phyloP scores from a whole-genome alignment of 257 asterid species.

The Nicotiana sylvestris region DNA sequence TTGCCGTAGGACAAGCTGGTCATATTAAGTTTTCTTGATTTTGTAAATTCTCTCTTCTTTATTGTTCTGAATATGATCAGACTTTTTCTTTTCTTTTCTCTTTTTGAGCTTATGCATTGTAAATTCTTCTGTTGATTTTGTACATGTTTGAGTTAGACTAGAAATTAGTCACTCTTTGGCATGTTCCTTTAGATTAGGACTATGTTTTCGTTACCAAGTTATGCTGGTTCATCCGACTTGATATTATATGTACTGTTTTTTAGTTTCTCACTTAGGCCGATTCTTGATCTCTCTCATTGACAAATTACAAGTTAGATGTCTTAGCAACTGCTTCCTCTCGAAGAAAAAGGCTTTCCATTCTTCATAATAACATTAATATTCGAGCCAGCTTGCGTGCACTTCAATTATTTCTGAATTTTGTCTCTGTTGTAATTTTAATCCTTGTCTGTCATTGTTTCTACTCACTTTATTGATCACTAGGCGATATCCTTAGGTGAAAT shows the following conservation, averaged over 20 bases:
- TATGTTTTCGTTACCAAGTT: not conserved
- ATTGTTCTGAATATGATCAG: not conserved
- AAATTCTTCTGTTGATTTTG: slow-evolving; percentile 1
- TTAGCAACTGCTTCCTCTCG: not conserved
- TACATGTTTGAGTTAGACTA: slow-evolving; percentile 9
- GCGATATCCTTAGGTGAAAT: not conserved
- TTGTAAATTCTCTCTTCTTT: not conserved
- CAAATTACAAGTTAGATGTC: not conserved
- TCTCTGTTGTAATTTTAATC: not conserved
- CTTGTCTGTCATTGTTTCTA: not conserved
- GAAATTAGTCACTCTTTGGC: slow-evolving; percentile 3
- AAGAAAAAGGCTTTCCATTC: not conserved
- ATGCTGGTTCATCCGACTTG: not conserved
- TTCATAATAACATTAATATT: not conserved
- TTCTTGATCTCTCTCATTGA: not conserved
- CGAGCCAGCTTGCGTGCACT: fast-evolving
- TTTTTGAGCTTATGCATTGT: not conserved
- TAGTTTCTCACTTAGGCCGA: not conserved
- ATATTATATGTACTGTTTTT: not conserved
- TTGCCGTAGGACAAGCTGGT: slow-evolving; percentile 24
- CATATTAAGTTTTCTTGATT: not conserved
- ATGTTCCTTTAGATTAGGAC: not conserved
- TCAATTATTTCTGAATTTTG: not conserved
- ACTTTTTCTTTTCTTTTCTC: not conserved
- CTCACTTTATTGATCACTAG: not conserved